Percentiles rank a stretch among this genome's conserved stretches.
Conservation (phyloP, 2,329 filamentous ascomycete genomes). For the Fusarium subtropicale region DNA sequence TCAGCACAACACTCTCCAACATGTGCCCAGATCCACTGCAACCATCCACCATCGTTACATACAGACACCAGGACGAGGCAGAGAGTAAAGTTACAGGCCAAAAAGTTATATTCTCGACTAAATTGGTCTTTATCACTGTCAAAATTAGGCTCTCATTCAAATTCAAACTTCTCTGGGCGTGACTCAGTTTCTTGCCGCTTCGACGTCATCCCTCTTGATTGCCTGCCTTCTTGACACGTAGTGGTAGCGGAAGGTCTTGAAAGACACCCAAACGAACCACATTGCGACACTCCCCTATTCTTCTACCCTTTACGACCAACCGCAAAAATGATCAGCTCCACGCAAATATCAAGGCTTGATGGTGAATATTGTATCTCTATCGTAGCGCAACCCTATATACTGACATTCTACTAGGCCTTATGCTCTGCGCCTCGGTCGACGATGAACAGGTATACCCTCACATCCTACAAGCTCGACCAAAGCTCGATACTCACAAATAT, state of each 20-base stretch:
- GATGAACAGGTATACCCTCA: slow-evolving; percentile 76
- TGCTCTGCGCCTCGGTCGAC: slow-evolving; percentile 94
- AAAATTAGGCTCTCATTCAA: neutral
- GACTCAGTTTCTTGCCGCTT: slow-evolving; percentile 19
- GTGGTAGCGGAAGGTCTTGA: slow-evolving; percentile 17
- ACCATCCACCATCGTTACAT: slow-evolving; percentile 16
- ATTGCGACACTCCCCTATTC: slow-evolving; percentile 10
- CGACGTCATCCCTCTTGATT: slow-evolving; percentile 31
- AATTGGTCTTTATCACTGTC: neutral
- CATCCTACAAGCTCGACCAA: neutral
- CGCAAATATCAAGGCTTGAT: slow-evolving; percentile 93
- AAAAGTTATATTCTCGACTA: neutral
- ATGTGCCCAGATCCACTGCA: slow-evolving; percentile 34
- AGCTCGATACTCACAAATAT: neutral
- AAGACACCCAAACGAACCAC: slow-evolving; percentile 25
- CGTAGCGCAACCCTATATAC: slow-evolving; percentile 4
- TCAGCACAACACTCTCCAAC: slow-evolving; percentile 35
- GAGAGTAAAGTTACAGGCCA: neutral
- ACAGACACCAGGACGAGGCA: slow-evolving; percentile 1
- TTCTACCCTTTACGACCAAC: neutral
- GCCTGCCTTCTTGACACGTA: slow-evolving; percentile 47
- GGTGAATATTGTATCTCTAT: slow-evolving; percentile 62
- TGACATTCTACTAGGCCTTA: slow-evolving; percentile 73
- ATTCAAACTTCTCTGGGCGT: neutral
- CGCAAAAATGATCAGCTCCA: slow-evolving; percentile 82